Conservation (phyloP, 139 green algal genomes). For the Tetraselmis chui region DNA sequence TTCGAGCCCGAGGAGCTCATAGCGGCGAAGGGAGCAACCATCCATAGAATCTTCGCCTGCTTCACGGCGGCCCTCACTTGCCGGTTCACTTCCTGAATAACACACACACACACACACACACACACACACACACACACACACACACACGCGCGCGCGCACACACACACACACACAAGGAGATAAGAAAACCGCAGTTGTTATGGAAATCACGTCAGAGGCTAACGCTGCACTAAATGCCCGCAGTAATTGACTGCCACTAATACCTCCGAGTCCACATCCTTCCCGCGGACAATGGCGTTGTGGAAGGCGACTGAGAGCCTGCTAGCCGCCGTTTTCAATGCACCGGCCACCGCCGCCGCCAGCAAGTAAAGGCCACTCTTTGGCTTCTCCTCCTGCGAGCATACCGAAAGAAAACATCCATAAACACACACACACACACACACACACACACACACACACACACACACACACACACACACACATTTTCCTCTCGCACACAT, state of each 20-base stretch:
- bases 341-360: background rate
- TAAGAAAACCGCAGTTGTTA: background rate
- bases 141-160: no score
- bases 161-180: no score
- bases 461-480: no score
- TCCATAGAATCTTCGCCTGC: constrained; percentile 27
- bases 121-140: no score
- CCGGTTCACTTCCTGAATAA: constrained; percentile 19
- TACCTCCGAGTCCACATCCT: background rate
- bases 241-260: background rate
- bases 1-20: constrained; percentile 11
- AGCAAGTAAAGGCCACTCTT: background rate
- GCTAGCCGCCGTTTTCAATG: background rate
- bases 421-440: no score
- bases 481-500: background rate
- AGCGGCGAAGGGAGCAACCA: constrained; percentile 47
- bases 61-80: constrained; percentile 28
- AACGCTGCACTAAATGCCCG: background rate
- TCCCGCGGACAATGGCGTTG: background rate
- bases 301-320: background rate
- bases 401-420: background rate
- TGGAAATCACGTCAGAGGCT: background rate
- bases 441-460: no score
- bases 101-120: no score
- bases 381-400: background rate